Evolutionary conservation across 306 rosid species (phyloP), one percentile per base, ranked within the genome.

Genomic region (Cicer judaicum): DNA sequence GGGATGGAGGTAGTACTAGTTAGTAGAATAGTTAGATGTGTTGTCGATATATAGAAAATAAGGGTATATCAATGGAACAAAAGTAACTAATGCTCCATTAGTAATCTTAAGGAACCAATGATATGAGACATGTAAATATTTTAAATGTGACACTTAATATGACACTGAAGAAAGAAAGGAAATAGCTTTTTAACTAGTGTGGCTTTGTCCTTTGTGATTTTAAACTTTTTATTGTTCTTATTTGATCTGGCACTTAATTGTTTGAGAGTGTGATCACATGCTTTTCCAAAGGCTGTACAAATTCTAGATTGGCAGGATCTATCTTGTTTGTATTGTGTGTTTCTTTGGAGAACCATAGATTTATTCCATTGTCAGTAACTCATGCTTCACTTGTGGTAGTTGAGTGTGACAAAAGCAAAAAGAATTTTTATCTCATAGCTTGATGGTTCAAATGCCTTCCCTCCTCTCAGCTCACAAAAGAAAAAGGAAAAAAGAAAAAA

Each of bases 171-270:
- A 29, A 29, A 29, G 34, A 29, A 29, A 29, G 34, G 34, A 29
- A 29, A 4, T 29, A 14, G 29, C 36, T 72, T 73, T 81, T 80
- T 54, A 72, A 21, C 67, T 68, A 74, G 24, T 79, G 67, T 73
- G 73, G 40, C 70, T 60, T 87, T 82, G 88, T 78, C 85, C 79
- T 82, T 85, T 83, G 38, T 70, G 81, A 49, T 48, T 82, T 85
- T 82, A 34, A 84, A 77, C 76, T 73, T 82, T 79, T 72, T 24
- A 34, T 66, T 19, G 41, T 78, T 72, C 55, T 68, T 83, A 75
- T 71, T 66, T 76, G 82, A 73, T 80, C 71, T 82, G 79, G 79
- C 61, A 74, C 57, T 60, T 57, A 79, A 74, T 56, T 74, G 80
- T 42, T 84, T 81, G 74, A 72, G 78, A 76, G 83, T 75, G 77